A percentile compares a stretch with the other conserved stretches of the same genome.
Evolutionary conservation across 768 basidiomycete species (phyloP).

Genomic region (Clitopilus passeckerianus): DNA sequence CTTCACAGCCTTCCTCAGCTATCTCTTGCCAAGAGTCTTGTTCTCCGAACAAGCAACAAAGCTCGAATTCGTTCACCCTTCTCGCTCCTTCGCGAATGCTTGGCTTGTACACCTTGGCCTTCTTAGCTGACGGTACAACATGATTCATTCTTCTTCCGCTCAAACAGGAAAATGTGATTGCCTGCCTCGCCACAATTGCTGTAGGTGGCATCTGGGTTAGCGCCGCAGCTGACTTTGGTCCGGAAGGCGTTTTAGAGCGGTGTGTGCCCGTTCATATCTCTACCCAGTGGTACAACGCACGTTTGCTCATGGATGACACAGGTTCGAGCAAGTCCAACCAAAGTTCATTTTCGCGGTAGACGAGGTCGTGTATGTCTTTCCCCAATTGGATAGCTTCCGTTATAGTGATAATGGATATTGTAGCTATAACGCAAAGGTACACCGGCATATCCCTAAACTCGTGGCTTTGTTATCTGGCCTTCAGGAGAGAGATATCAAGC

Average conservation of each 20-base stretch:
- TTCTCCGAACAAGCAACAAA: constrained; percentile 1
- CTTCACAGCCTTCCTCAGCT: constrained; percentile 2
- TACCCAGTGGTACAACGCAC: constrained; percentile 2
- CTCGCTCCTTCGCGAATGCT: constrained; percentile 6
- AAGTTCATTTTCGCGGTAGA: constrained; percentile 71
- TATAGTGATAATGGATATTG: constrained; percentile 7
- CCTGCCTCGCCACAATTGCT: constrained; percentile 64
- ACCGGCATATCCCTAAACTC: constrained; percentile 63
- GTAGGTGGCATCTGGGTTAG: constrained; percentile 82
- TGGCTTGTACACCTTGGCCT: constrained; percentile 1
- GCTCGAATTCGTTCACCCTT: constrained; percentile 1
- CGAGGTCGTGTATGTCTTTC: constrained; percentile 52
- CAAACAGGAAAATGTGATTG: constrained; percentile 59
- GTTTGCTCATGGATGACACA: constrained; percentile 16
- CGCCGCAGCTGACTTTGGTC: constrained; percentile 80
- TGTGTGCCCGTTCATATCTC: constrained; percentile 17
- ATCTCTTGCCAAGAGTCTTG: not conserved
- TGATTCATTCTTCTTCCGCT: not conserved
- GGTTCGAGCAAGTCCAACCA: constrained; percentile 77
- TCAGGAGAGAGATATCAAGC: constrained; percentile 23
- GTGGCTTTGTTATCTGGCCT: constrained; percentile 52
- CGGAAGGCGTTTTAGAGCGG: constrained; percentile 73
- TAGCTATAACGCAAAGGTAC: constrained; percentile 69
- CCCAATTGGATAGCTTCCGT: not conserved
- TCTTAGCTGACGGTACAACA: not conserved